A percentile compares a stretch with the other conserved stretches of the same genome.
Evolutionary conservation across 805 yeast species (phyloP).

Genomic region (Komagataella mondaviorum): DNA sequence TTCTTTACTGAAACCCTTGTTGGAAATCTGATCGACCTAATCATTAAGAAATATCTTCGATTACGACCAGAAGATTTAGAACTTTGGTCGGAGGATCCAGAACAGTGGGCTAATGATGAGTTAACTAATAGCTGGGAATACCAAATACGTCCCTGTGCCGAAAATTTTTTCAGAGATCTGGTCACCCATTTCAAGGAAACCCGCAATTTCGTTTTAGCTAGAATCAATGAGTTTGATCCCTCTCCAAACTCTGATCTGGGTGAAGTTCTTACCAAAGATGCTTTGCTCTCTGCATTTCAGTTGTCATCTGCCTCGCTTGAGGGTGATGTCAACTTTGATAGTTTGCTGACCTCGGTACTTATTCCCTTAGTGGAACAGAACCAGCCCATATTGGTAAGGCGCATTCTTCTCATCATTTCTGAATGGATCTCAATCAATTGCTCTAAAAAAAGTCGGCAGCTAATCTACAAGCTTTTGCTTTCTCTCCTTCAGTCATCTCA

Average conservation of each 20-base stretch:
- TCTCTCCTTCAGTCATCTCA: slow-evolving; percentile 29
- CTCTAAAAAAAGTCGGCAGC: slow-evolving; percentile 39
- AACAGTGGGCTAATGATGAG: slow-evolving; percentile 85
- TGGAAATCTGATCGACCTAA: slow-evolving; percentile 44
- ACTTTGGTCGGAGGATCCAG: slow-evolving; percentile 78
- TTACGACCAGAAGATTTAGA: slow-evolving; percentile 68
- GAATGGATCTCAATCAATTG: slow-evolving; percentile 73
- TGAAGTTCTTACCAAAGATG: slow-evolving; percentile 59
- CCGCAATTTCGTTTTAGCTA: slow-evolving; percentile 40
- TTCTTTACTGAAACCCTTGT: slow-evolving; percentile 48
- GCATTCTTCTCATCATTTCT: slow-evolving; percentile 61
- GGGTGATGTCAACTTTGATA: slow-evolving; percentile 56
- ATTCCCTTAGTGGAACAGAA: slow-evolving; percentile 52
- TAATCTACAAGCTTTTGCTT: slow-evolving; percentile 45
- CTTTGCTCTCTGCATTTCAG: slow-evolving; percentile 75
- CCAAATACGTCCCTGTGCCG: slow-evolving; percentile 79
- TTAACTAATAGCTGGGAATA: slow-evolving; percentile 66
- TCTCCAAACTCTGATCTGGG: slow-evolving; percentile 15
- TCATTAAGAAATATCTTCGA: slow-evolving; percentile 63
- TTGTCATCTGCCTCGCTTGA: slow-evolving; percentile 55
- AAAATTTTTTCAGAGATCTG: slow-evolving; percentile 67
- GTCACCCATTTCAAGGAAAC: slow-evolving; percentile 44
- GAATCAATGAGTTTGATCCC: slow-evolving; percentile 14
- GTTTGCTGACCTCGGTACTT: slow-evolving; percentile 41
- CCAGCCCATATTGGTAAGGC: slow-evolving; percentile 43